These are phyloP conservation scores for Vachellia pachyceras DNA, from an alignment of 306 rosid genomes.

Conservation along the genomic window DNA sequence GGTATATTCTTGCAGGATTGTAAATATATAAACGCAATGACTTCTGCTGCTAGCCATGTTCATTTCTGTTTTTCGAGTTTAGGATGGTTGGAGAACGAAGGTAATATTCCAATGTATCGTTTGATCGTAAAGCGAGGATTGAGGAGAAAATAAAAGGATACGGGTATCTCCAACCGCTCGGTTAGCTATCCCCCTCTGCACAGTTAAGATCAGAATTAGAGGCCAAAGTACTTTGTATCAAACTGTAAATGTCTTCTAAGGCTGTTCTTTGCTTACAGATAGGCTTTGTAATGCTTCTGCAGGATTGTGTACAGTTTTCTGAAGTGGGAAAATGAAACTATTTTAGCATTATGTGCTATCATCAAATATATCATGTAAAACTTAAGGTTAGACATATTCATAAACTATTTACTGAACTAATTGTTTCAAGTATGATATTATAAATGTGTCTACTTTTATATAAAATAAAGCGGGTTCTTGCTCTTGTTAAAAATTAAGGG, in stretches of 20 bases:
- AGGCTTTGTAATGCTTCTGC: constrained; percentile 69
- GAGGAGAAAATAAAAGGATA: constrained; percentile 48
- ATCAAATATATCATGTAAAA: background rate
- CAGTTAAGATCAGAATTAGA: constrained; percentile 43
- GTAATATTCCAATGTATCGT: constrained; percentile 15
- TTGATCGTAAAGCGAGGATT: constrained; percentile 4
- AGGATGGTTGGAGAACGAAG: constrained; percentile 34
- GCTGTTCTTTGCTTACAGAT: constrained; percentile 62
- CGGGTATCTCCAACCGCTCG: constrained; percentile 92
- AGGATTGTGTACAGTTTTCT: constrained; percentile 58
- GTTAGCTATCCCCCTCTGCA: constrained; percentile 83
- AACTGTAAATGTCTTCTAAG: constrained; percentile 26
- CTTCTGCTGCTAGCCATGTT: constrained; percentile 89
- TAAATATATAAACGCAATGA: constrained; percentile 79
- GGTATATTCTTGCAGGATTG: constrained; percentile 58
- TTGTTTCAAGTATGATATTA: background rate
- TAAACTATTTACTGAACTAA: background rate
- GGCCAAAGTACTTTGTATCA: constrained; percentile 5
- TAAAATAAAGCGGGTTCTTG: background rate
- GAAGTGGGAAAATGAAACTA: constrained; percentile 29
- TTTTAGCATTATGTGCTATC: background rate
- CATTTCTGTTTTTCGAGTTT: constrained; percentile 69
- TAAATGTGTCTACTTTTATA: background rate
- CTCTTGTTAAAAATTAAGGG: background rate
- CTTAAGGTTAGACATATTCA: background rate